Conservation (phyloP, 2,329 filamentous ascomycete species). For the Dactylellina leptospora region DNA sequence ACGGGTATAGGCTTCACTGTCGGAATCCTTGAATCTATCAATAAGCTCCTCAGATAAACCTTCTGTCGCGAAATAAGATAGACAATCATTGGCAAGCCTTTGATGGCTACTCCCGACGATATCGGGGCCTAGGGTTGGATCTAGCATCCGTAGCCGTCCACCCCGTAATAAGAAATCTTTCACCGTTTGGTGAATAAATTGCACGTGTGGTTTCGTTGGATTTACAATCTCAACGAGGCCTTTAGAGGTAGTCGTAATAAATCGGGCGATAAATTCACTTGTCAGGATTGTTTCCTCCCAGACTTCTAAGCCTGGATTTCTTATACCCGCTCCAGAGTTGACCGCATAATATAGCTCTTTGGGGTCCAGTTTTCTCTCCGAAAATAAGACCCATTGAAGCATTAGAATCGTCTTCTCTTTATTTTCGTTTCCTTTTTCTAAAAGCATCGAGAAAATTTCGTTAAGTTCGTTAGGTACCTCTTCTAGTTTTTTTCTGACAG, state of each 20-base stretch:
- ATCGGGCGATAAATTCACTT: slow-evolving; percentile 9
- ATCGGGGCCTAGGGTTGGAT: slow-evolving; percentile 27
- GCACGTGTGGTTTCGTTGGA: neutral
- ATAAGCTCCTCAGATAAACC: too few relatives aligned
- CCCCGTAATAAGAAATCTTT: slow-evolving; percentile 49
- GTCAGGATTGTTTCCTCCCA: neutral
- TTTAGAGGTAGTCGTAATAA: slow-evolving; percentile 34
- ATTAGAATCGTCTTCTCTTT: slow-evolving; percentile 22
- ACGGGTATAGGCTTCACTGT: too few relatives aligned
- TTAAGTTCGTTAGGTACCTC: slow-evolving; percentile 45
- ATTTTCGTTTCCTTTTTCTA: slow-evolving; percentile 16
- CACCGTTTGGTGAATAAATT: slow-evolving; percentile 54
- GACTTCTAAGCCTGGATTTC: neutral
- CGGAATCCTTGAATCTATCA: too few relatives aligned
- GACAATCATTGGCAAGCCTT: slow-evolving; percentile 35
- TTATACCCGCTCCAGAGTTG: neutral
- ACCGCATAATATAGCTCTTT: slow-evolving; percentile 35
- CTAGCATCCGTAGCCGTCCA: slow-evolving; percentile 41
- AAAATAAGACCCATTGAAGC: slow-evolving; percentile 48
- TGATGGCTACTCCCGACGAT: slow-evolving; percentile 27
- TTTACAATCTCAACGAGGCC: slow-evolving; percentile 44
- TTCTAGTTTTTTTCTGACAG: slow-evolving; percentile 16
- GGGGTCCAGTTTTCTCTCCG: neutral
- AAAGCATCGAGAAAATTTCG: slow-evolving; percentile 18
- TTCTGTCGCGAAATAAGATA: slow-evolving; percentile 19